Conservation (phyloP, 345 rosid species). For the Toxicodendron radicans region DNA sequence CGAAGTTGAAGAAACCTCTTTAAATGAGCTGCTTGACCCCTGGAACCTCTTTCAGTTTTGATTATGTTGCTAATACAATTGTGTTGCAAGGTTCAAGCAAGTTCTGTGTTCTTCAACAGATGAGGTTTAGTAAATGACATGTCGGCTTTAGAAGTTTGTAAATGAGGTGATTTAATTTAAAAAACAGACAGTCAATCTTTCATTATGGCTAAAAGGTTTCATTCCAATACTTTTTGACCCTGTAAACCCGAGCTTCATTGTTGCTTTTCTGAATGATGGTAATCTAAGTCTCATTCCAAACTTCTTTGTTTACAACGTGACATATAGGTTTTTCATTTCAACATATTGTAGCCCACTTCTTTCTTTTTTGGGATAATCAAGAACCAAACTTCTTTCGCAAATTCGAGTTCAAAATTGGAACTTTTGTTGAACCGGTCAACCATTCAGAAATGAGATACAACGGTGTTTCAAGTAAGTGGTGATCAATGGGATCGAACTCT, state of each 20-base stretch:
- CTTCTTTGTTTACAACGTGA: not conserved
- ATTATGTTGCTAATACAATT: slow-evolving; percentile 11
- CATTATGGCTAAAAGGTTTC: not conserved
- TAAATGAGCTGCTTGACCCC: slow-evolving; percentile 20
- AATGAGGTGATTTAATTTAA: slow-evolving; percentile 5
- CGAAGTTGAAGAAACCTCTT: slow-evolving; percentile 25
- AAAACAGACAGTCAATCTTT: too few relatives aligned
- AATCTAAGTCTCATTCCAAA: not conserved
- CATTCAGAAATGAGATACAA: too few relatives aligned
- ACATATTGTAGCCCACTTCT: too few relatives aligned
- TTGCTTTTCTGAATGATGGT: not conserved
- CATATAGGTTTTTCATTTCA: not conserved
- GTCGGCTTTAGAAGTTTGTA: slow-evolving; percentile 16
- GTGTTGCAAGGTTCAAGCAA: slow-evolving; percentile 34
- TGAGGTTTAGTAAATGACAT: not conserved
- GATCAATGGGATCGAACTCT: too few relatives aligned
- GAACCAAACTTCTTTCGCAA: too few relatives aligned
- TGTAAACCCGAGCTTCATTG: not conserved
- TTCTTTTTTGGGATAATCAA: too few relatives aligned
- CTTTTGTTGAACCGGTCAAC: too few relatives aligned
- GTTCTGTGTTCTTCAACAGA: slow-evolving; percentile 18
- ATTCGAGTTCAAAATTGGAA: too few relatives aligned
- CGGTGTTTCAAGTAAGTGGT: too few relatives aligned
- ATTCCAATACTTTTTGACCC: not conserved
- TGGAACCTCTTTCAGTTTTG: slow-evolving; percentile 26